Base-by-base conservation (phyloP, 371 early-diverging fungal genomes). In the Syncephalastrum contaminatum region DNA sequence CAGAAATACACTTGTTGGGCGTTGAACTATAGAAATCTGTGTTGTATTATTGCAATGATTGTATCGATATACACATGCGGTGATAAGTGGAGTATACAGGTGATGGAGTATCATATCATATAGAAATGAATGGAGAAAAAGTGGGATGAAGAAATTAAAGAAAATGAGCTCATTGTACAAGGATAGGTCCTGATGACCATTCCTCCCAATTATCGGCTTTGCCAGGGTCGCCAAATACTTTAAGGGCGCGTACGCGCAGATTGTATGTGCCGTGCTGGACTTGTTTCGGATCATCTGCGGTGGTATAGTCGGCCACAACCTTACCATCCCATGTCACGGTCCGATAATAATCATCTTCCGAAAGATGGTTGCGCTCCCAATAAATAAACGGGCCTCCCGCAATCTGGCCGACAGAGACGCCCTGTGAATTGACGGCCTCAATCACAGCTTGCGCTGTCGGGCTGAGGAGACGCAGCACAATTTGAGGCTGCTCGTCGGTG, bases 401-500 rank as follows among this genome's bases (percentile, higher is more conserved):
- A 27, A 68, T 21, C n/a, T 54, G 43, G 3, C 68, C 68, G 2
- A 66, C 21, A 18, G 48, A 16, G 2, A 20, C 25, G 8, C 14
- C 20, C 2, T 52, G 19, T 10, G 48, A 8, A 54, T 62, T 52
- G 16, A 62, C 6, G 4, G 58, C 58, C n/a, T 51, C 52, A 25
- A 56, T 51, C 2, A 50, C 41, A 3, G 55, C 59, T 39, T 43
- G 42, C 8, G 62, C 42, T 4, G 62, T 47, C 6, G 58, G 59
- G 4, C 60, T 53, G 43, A 70, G 50, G 1, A 70, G 48, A 6
- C 64, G 61, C 30, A 25, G 48, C 2, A 67, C 64, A 22, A 70
- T 56, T 3, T 18, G 30, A 15, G 71, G 71, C 4, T 42, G 18
- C 10, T 39, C 10, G 3, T 51, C 30, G 3, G 54, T 39, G 2